Conservation (phyloP, 805 yeast genomes). For the Lipomyces spencermartinsiae region DNA sequence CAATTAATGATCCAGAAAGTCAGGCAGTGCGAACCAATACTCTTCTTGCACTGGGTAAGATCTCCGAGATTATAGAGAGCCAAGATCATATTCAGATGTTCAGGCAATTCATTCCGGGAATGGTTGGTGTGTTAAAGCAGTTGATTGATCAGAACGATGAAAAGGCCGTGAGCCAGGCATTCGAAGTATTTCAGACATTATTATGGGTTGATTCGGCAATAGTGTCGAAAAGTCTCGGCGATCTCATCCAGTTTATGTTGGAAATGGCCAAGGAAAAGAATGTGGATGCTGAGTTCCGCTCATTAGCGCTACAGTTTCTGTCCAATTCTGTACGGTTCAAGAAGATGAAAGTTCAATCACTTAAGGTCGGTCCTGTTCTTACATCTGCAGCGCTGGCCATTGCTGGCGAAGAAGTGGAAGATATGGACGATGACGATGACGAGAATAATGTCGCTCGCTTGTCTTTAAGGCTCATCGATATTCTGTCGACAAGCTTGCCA, state of each 20-base stretch:
- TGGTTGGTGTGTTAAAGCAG: conserved; percentile 80
- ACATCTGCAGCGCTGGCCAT: conserved; percentile 75
- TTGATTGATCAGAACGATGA: conserved; percentile 74
- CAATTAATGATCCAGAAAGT: conserved; percentile 66
- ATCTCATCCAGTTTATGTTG: conserved; percentile 72
- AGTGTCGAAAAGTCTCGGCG: conserved; percentile 74
- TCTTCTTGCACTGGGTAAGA: conserved; percentile 74
- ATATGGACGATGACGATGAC: conserved; percentile 88
- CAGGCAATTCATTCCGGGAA: conserved; percentile 71
- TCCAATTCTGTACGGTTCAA: conserved; percentile 79
- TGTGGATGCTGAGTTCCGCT: conserved; percentile 81
- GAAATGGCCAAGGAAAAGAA: conserved; percentile 63
- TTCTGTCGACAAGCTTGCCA: conserved; percentile 82
- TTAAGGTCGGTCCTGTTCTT: conserved; percentile 83
- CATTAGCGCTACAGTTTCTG: conserved; percentile 82
- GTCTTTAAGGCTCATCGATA: conserved; percentile 79
- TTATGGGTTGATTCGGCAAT: conserved; percentile 76
- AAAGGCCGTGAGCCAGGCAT: conserved; percentile 73
- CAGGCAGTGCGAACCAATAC: conserved; percentile 81
- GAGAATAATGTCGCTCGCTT: conserved; percentile 80
- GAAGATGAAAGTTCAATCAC: conserved; percentile 76
- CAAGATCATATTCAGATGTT: conserved; percentile 63
- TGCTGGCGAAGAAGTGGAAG: conserved; percentile 76
- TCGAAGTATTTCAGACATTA: conserved; percentile 83
- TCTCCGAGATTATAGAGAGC: conserved; percentile 57